Base-by-base conservation (phyloP, 495 filamentous ascomycete species). In the Hypoxylon perforatum region DNA sequence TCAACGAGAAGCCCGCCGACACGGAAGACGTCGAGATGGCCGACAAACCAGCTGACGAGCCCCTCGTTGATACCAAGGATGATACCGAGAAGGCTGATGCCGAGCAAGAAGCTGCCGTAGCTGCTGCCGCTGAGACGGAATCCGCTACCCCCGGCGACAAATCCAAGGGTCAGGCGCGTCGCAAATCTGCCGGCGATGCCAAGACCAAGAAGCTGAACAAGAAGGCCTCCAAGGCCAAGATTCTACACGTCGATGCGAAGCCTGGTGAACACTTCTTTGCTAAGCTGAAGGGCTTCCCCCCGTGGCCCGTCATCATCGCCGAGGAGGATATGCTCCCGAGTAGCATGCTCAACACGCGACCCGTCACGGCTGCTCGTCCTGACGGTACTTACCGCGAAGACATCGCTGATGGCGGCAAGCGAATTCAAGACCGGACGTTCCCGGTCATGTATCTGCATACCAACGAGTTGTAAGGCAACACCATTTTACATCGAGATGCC, bases 391-490 rank as follows among this genome's bases (percentile, higher is more conserved):
- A 92, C 77, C 87, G 90, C 47, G 90, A 91, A 47, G 92, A 92
- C 66, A 94, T 90, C 73, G 85, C 86, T 23, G 92, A 95, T 69
- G 92, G 87, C 58, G 93, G 89, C 61, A 93, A 92, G 81, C 90
- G 92, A 55, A 88, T 83, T 15, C 84, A 87, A 38, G 92, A 97
- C 75, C 85, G 94, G 41, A 93, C 91, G 4, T 97, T 90, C 75
- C 92, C 94, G 2, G 88, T 97, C 64, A 97, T 97, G 93, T 97
- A 95, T 77, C 81, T 97, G 55, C 82, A 88, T 59, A 96, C 93
- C 54, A 96, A 97, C 74, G 92, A 97, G 82, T 97, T 97, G 94
- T 97, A 80, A 85, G 93, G 88, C 28, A 9, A 39, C 33, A 21
- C 35, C 22, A 22, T 39, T 18, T 45, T 39, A 23, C 58, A 15